A percentile compares a stretch with the other conserved stretches of the same genome.
Conservation (phyloP, 1,284 basidiomycete species). For the Rhodotorula mucilaginosa region DNA sequence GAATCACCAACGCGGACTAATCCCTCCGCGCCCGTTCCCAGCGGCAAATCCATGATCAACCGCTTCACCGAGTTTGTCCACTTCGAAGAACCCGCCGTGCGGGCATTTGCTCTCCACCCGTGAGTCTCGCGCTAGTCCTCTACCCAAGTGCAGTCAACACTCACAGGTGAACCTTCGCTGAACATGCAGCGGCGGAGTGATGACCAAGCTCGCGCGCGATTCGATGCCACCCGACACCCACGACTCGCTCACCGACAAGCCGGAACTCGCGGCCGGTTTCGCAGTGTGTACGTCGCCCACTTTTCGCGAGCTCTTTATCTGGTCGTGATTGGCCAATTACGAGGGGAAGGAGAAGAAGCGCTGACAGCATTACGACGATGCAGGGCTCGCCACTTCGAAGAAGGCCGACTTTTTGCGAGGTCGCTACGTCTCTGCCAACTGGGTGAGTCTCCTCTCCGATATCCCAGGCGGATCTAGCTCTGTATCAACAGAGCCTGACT, state of each 20-base stretch:
- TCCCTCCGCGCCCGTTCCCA: neutral
- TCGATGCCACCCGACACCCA: constrained; percentile 17
- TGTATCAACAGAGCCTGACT: too few species aligned
- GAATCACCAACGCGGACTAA: too few species aligned
- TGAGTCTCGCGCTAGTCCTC: neutral
- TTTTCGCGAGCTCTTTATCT: neutral
- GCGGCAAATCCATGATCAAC: constrained; percentile 13
- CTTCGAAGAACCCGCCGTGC: constrained; percentile 23
- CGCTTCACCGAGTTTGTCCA: constrained; percentile 26
- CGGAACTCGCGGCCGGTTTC: constrained; percentile 6
- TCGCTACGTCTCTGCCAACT: constrained; percentile 22
- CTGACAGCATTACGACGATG: neutral
- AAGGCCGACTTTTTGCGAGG: constrained; percentile 20
- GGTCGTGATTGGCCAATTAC: neutral
- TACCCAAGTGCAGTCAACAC: too few species aligned
- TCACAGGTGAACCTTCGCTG: neutral
- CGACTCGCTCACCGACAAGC: constrained; percentile 2
- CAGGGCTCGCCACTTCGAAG: constrained; percentile 25
- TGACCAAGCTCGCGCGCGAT: constrained; percentile 19
- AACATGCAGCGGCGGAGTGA: constrained; percentile 13
- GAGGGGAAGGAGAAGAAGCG: neutral
- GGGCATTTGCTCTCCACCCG: constrained; percentile 22
- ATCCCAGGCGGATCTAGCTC: too few species aligned
- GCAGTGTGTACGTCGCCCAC: constrained; percentile 4
- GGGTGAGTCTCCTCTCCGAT: neutral